Evolutionary conservation across 116 monocot species (phyloP).

Genomic region (Zostera marina): DNA sequence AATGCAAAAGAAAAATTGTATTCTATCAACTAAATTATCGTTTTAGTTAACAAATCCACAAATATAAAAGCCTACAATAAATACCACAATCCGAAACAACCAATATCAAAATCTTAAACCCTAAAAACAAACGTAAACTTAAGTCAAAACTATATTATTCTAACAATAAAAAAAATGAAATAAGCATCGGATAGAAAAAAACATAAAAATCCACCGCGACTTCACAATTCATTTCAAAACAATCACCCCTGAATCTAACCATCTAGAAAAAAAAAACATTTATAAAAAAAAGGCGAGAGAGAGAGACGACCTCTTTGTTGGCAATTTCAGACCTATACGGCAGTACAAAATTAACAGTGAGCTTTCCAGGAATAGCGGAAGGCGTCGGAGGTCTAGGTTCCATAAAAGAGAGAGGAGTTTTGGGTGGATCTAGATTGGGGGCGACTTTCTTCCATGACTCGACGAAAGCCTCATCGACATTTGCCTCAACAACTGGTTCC

Average conservation of each 20-base stretch:
- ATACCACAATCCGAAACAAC: too few species aligned
- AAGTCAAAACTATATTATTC: too few species aligned
- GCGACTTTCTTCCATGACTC: conserved; percentile 83
- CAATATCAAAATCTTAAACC: too few species aligned
- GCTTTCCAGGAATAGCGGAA: conserved; percentile 68
- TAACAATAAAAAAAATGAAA: too few species aligned
- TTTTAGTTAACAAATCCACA: too few species aligned
- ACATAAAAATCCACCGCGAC: too few species aligned
- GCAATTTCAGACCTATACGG: conserved; percentile 82
- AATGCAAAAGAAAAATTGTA: too few species aligned
- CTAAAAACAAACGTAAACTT: too few species aligned
- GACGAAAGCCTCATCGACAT: conserved; percentile 29
- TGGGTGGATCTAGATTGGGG: conserved; percentile 75
- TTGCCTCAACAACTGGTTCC: conserved; percentile 16
- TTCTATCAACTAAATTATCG: too few species aligned
- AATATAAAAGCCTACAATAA: too few species aligned
- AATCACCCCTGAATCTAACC: background rate
- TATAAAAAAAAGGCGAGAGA: too few species aligned
- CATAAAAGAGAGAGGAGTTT: conserved; percentile 71
- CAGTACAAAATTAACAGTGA: conserved; percentile 92
- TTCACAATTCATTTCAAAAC: background rate
- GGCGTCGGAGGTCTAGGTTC: conserved; percentile 68
- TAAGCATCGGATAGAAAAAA: too few species aligned
- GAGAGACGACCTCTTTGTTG: conserved; percentile 45
- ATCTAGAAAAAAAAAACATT: background rate